phyloP scores from a whole-genome alignment of 345 rosid species.

The Lepidium aucheri region DNA sequence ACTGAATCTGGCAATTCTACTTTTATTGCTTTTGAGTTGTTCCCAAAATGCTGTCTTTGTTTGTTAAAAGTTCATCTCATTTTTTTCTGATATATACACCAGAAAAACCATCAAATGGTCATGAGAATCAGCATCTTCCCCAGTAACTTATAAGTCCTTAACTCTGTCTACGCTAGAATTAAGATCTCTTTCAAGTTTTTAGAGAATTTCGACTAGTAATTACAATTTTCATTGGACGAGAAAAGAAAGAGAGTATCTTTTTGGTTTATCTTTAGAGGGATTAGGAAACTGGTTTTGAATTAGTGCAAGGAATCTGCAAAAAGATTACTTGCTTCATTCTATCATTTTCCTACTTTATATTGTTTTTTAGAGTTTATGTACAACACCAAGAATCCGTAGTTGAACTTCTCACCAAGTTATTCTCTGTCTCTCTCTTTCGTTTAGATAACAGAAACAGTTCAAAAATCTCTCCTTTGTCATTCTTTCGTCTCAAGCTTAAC shows the following conservation, averaged over 20 bases:
- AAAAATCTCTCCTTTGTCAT: neutral
- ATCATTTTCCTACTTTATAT: slow-evolving; percentile 27
- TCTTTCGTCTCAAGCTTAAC: slow-evolving; percentile 6
- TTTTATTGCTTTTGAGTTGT: neutral
- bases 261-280: neutral
- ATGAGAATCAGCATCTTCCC: neutral
- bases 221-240: neutral
- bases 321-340: slow-evolving; percentile 59
- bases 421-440: slow-evolving; percentile 18
- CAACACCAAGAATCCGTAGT: slow-evolving; percentile 43
- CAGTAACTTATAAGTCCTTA: neutral
- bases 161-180: neutral
- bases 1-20: neutral
- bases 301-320: slow-evolving; percentile 19
- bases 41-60: neutral
- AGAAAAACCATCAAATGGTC: neutral
- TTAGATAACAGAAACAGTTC: slow-evolving; percentile 10
- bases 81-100: neutral
- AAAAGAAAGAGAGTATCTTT: neutral
- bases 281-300: neutral
- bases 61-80: neutral
- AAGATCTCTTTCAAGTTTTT: neutral
- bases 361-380: neutral
- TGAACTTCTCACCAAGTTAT: slow-evolving; percentile 59
- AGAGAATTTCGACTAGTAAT: neutral